phyloP scores from a whole-genome alignment of 768 basidiomycete species.

The Mycena floridula region DNA sequence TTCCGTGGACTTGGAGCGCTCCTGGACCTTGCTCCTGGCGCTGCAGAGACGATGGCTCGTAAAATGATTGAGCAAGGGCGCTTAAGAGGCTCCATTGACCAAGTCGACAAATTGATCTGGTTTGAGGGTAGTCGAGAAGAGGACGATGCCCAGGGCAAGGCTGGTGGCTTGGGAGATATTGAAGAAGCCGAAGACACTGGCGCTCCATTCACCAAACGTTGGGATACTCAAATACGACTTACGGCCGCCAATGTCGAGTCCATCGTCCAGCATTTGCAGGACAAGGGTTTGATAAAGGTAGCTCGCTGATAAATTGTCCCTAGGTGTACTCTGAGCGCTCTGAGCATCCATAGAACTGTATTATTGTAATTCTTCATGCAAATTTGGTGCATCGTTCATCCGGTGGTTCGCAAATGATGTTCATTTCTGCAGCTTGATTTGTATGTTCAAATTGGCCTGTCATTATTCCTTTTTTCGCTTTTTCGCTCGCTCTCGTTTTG shows the following conservation, averaged over 20 bases:
- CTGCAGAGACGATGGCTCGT: slow-evolving; percentile 95
- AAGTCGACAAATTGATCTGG: slow-evolving; percentile 90
- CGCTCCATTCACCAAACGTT: slow-evolving; percentile 86
- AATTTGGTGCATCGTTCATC: too few species aligned
- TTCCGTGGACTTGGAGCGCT: slow-evolving; percentile 90
- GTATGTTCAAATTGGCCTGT: slow-evolving; percentile 3
- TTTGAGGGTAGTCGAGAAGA: slow-evolving; percentile 87
- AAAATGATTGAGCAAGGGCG: slow-evolving; percentile 99
- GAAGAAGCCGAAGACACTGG: slow-evolving; percentile 86
- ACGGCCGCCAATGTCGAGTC: slow-evolving; percentile 85
- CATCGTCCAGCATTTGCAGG: slow-evolving; percentile 76
- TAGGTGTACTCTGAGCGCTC: too few species aligned
- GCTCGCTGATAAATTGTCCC: not conserved
- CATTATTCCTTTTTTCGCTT: slow-evolving; percentile 51
- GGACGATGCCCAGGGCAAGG: slow-evolving; percentile 90
- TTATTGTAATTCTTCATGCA: too few species aligned
- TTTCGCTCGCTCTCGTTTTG: slow-evolving; percentile 85
- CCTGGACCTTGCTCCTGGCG: slow-evolving; percentile 83
- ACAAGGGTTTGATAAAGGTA: slow-evolving; percentile 58
- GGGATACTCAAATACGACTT: slow-evolving; percentile 91
- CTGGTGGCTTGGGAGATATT: slow-evolving; percentile 87
- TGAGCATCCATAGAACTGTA: too few species aligned
- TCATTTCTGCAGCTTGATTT: slow-evolving; percentile 4
- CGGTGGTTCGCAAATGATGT: slow-evolving; percentile 12
- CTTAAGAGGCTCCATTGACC: slow-evolving; percentile 89